phyloP scores from a whole-genome alignment of 768 basidiomycete species.

The Cubamyces sp. region DNA sequence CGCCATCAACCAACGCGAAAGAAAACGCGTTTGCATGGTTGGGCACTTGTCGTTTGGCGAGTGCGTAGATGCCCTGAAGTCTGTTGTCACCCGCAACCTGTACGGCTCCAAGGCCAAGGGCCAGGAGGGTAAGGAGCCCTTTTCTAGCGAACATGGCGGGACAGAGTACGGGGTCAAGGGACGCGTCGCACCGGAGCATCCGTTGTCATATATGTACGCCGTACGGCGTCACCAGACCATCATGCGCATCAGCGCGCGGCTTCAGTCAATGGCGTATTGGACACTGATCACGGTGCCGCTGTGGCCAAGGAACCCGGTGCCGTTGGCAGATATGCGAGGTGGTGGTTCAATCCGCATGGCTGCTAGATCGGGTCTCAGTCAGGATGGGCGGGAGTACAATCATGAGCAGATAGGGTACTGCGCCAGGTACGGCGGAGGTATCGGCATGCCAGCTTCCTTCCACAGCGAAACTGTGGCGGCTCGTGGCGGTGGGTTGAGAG shows the following conservation, averaged over 20 bases:
- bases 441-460: too few relatives aligned
- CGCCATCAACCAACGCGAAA: constrained; percentile 33
- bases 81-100: not conserved
- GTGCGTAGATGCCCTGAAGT: constrained; percentile 39
- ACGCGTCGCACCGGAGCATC: not conserved
- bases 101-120: not conserved
- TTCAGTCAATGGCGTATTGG: not conserved
- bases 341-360: too few relatives aligned
- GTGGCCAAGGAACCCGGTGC: too few relatives aligned
- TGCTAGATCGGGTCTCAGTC: too few relatives aligned
- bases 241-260: not conserved
- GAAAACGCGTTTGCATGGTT: constrained; percentile 37
- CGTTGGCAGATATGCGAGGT: too few relatives aligned
- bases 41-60: constrained; percentile 43
- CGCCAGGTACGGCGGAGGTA: too few relatives aligned
- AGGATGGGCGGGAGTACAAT: too few relatives aligned
- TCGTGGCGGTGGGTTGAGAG: not conserved
- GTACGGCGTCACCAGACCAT: not conserved
- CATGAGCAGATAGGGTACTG: too few relatives aligned
- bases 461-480: too few relatives aligned
- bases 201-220: not conserved
- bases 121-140: constrained; percentile 7
- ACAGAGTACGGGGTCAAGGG: not conserved
- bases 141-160: constrained; percentile 1
- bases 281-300: too few relatives aligned